Conservation (phyloP, 2,329 filamentous ascomycete genomes). For the Fusarium compactum region DNA sequence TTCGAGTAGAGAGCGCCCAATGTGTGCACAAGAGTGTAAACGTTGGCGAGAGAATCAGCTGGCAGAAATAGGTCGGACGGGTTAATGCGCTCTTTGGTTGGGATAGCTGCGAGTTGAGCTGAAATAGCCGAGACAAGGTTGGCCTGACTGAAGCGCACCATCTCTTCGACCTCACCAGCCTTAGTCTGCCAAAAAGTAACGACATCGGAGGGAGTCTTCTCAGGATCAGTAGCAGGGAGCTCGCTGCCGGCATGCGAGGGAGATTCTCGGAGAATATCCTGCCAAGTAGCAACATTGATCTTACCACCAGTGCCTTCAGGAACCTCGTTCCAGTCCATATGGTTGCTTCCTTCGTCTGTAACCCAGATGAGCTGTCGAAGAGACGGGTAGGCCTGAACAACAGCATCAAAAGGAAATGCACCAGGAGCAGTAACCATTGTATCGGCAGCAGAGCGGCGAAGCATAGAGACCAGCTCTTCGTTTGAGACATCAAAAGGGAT, state of each 20-base stretch:
- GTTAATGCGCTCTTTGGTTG: constrained; percentile 78
- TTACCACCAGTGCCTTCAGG: constrained; percentile 80
- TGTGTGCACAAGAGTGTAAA: constrained; percentile 83
- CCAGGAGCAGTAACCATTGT: constrained; percentile 87
- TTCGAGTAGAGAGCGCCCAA: constrained; percentile 87
- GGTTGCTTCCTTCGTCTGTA: constrained; percentile 87
- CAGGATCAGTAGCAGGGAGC: constrained; percentile 72
- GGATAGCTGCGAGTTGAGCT: constrained; percentile 80
- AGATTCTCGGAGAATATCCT: constrained; percentile 83
- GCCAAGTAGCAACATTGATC: constrained; percentile 90
- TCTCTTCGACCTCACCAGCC: constrained; percentile 68
- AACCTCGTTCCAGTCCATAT: constrained; percentile 95
- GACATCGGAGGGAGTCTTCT: constrained; percentile 65
- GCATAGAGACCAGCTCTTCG: constrained; percentile 75
- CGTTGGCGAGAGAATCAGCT: constrained; percentile 82
- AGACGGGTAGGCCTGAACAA: constrained; percentile 75
- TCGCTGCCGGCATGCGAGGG: constrained; percentile 69
- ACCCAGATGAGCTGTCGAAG: constrained; percentile 91
- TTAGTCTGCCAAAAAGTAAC: constrained; percentile 75
- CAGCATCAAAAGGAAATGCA: constrained; percentile 81
- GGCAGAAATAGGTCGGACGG: constrained; percentile 86
- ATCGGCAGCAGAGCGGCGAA: constrained; percentile 80
- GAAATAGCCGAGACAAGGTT: constrained; percentile 92
- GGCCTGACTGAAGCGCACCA: constrained; percentile 83
- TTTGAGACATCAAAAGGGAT: constrained; percentile 84